These are phyloP conservation scores for Saccharomyces hybrid DNA, from an alignment of 1,139 yeast species.

Conservation along the genomic window DNA sequence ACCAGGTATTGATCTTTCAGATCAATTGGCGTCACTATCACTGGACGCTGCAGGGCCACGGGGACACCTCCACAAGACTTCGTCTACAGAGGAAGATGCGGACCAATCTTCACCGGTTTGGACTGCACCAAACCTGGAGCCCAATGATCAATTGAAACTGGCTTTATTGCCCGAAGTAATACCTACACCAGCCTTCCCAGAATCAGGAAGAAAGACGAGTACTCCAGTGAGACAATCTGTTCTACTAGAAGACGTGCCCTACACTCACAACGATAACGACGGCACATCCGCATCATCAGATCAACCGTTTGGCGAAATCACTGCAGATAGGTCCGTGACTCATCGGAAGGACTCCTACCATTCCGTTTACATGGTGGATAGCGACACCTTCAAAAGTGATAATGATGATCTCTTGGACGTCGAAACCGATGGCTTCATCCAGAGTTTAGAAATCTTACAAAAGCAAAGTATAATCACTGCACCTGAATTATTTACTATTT, in stretches of 20 bases:
- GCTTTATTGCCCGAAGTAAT: constrained; percentile 17
- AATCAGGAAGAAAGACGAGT: constrained; percentile 2
- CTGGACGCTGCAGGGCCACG: constrained; percentile 1
- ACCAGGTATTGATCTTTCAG: constrained; percentile 11
- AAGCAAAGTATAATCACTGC: constrained; percentile 29
- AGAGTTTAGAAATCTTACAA: constrained; percentile 22
- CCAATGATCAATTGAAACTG: constrained; percentile 34
- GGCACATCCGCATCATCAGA: background rate
- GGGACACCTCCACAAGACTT: no score
- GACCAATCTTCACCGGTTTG: constrained; percentile 29
- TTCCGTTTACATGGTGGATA: constrained; percentile 31
- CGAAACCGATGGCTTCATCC: constrained; percentile 13
- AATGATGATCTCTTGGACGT: constrained; percentile 8
- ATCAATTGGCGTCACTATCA: constrained; percentile 6
- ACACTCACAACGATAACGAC: background rate
- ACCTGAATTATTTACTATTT: constrained; percentile 25
- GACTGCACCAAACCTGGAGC: constrained; percentile 35
- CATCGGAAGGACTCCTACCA: constrained; percentile 35
- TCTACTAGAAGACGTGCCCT: background rate
- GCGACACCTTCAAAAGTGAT: constrained; percentile 24
- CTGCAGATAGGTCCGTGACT: constrained; percentile 17
- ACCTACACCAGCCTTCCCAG: constrained; percentile 10
- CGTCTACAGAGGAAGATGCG: constrained; percentile 7
- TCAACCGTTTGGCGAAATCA: constrained; percentile 7
- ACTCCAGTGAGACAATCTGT: background rate